A percentile compares a stretch with the other conserved stretches of the same genome.
Conservation (phyloP, 371 early-diverging fungal genomes). For the Mucor piriformis region DNA sequence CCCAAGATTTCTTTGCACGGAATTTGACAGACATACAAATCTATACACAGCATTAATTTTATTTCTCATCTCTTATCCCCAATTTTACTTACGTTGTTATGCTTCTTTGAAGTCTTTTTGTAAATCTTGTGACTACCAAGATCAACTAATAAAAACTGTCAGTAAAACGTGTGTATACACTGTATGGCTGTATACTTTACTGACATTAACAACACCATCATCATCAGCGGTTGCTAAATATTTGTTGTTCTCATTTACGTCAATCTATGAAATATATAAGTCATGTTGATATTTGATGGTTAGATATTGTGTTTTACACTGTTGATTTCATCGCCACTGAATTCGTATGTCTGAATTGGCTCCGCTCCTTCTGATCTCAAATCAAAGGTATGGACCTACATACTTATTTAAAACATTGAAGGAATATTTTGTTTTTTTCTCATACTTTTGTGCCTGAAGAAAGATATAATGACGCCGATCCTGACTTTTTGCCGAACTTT, state of each 20-base stretch:
- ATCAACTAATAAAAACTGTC: slow-evolving; percentile 41
- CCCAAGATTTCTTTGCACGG: slow-evolving; percentile 48
- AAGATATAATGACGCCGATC: slow-evolving; percentile 32
- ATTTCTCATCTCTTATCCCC: neutral
- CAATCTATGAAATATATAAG: slow-evolving; percentile 39
- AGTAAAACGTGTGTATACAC: no score
- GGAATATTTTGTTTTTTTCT: neutral
- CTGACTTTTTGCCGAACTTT: slow-evolving; percentile 36
- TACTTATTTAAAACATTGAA: neutral
- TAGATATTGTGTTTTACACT: no score
- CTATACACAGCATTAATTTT: slow-evolving; percentile 18
- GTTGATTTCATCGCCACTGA: slow-evolving; percentile 51
- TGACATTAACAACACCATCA: slow-evolving; percentile 41
- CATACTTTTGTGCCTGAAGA: slow-evolving; percentile 42
- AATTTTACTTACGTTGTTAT: slow-evolving; percentile 30
- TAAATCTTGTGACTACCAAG: slow-evolving; percentile 40
- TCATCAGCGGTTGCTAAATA: slow-evolving; percentile 50
- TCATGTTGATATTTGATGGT: neutral
- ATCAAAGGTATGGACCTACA: slow-evolving; percentile 44
- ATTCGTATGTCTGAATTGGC: slow-evolving; percentile 30
- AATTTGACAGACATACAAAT: slow-evolving; percentile 52
- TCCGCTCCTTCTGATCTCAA: slow-evolving; percentile 35
- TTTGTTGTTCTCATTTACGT: slow-evolving; percentile 41
- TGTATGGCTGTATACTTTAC: slow-evolving; percentile 29
- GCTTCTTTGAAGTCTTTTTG: slow-evolving; percentile 45